Percentiles rank a stretch among this genome's conserved stretches.
phyloP scores from a whole-genome alignment of 2,329 filamentous ascomycete species.

The Fusarium xylarioides region DNA sequence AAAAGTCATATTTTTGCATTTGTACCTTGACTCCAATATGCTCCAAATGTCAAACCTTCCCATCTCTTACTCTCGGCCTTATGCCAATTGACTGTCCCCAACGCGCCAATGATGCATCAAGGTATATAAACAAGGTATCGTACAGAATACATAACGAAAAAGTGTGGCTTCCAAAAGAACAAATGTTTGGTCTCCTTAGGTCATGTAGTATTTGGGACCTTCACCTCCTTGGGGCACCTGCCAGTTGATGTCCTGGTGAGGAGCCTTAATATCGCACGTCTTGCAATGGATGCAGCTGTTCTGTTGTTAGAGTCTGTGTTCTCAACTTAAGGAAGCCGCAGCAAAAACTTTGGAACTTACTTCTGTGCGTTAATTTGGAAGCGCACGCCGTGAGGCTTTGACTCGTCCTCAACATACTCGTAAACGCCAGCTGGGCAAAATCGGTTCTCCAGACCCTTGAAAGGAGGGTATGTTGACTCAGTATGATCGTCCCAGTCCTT shows the following conservation, averaged over 20 bases:
- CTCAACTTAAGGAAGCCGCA: neutral
- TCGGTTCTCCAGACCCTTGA: constrained; percentile 91
- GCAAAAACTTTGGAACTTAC: constrained; percentile 68
- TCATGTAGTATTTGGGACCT: constrained; percentile 77
- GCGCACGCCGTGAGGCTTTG: constrained; percentile 85
- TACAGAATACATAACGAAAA: constrained; percentile 34
- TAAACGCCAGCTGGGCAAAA: constrained; percentile 99
- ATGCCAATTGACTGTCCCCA: constrained; percentile 11
- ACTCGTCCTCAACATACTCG: constrained; percentile 94
- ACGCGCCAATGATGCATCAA: constrained; percentile 37
- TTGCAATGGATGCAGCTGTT: constrained; percentile 97
- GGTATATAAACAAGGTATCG: constrained; percentile 41
- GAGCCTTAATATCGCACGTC: constrained; percentile 99
- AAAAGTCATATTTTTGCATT: constrained; percentile 11
- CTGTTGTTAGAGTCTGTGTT: constrained; percentile 10
- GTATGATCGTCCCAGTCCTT: constrained; percentile 95
- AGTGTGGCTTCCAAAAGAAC: neutral
- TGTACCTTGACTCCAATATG: constrained; percentile 33
- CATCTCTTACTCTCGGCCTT: constrained; percentile 14
- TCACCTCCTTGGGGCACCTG: constrained; percentile 92
- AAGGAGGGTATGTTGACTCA: constrained; percentile 81
- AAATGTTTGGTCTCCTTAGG: constrained; percentile 47
- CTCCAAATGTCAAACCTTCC: constrained; percentile 17
- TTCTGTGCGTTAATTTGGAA: constrained; percentile 99
- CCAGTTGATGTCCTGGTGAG: constrained; percentile 97